Base-by-base conservation (phyloP, 306 rosid species). In the Aeschynomene evenia region DNA sequence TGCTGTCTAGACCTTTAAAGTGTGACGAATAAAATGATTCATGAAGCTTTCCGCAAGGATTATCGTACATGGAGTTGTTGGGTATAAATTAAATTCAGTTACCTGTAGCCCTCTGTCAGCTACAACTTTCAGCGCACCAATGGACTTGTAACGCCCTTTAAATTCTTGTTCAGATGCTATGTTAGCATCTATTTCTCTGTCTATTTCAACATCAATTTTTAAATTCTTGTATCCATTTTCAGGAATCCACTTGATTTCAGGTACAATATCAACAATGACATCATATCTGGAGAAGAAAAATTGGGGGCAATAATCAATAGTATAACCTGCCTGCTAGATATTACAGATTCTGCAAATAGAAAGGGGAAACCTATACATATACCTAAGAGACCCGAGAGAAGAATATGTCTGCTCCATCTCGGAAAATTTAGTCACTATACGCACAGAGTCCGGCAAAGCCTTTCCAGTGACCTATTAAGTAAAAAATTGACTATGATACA, bases 51-150 rank as follows among this genome's bases (percentile, higher is more conserved):
- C 54, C 55, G 48, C n/a, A 9, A 36, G 49, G 4, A 19, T 12
- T 6, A 10, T 50, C 54, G 50, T n/a, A 70, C 24, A 55, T 21
- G 19, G 18, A 39, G 51, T 21, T 45, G 28, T 24, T 68, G 37
- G 45, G 20, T n/a, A 34, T 21, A 69, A 53, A 19, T 63, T 52
- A 56, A 79, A 31, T 52, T 67, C 24, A 68, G 74, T 80, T 80
- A 90, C 98, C 98, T 90, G 97, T 64, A 93, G 82, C 64, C 91
- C 97, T 82, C 98, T 82, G 65, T 85, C 90, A 24, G 81, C 84
- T 45, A 90, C 94, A 78, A 93, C 84, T 80, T 86, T 91, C 58
- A 93, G 49, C 43, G 71, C 11, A 71, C 98, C 88, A 20, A 81
- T 77, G 75, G 96, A 84, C 76, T 93, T 90, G 75, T 83, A 87